These are phyloP conservation scores for Mycena vulgaris DNA, from an alignment of 768 basidiomycete genomes.

Conservation along the genomic window DNA sequence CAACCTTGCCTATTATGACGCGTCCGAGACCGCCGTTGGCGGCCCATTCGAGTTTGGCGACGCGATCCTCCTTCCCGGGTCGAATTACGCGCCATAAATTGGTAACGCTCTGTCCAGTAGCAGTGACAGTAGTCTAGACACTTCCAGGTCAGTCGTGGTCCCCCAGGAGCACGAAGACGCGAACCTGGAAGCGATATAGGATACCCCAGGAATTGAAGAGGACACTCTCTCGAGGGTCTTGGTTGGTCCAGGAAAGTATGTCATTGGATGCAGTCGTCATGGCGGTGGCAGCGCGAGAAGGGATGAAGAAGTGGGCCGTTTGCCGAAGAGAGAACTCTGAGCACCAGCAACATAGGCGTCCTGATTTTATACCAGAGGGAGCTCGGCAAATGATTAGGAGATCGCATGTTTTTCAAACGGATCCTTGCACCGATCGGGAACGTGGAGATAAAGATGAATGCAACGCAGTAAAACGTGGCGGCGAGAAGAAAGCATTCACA, in stretches of 20 bases:
- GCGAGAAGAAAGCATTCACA: constrained; percentile 77
- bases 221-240: constrained; percentile 87
- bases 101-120: constrained; percentile 79
- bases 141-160: constrained; percentile 43
- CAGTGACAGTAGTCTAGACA: constrained; percentile 74
- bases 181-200: constrained; percentile 85
- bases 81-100: constrained; percentile 88
- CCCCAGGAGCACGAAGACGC: constrained; percentile 39
- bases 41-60: constrained; percentile 92
- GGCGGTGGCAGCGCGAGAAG: constrained; percentile 30
- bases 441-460: constrained; percentile 86
- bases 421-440: constrained; percentile 78
- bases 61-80: constrained; percentile 88
- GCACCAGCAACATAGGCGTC: constrained; percentile 45
- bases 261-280: constrained; percentile 75
- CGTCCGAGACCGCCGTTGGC: constrained; percentile 87
- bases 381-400: constrained; percentile 60
- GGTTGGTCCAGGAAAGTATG: constrained; percentile 89
- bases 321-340: constrained; percentile 50
- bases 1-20: constrained; percentile 88
- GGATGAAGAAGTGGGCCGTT: constrained; percentile 42
- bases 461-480: constrained; percentile 76
- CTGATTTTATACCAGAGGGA: constrained; percentile 74
- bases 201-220: constrained; percentile 88
- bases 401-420: constrained; percentile 61